These are phyloP conservation scores for Eleusine coracana DNA, from an alignment of 176 grass and related monocot genomes.

Conservation along the genomic window DNA sequence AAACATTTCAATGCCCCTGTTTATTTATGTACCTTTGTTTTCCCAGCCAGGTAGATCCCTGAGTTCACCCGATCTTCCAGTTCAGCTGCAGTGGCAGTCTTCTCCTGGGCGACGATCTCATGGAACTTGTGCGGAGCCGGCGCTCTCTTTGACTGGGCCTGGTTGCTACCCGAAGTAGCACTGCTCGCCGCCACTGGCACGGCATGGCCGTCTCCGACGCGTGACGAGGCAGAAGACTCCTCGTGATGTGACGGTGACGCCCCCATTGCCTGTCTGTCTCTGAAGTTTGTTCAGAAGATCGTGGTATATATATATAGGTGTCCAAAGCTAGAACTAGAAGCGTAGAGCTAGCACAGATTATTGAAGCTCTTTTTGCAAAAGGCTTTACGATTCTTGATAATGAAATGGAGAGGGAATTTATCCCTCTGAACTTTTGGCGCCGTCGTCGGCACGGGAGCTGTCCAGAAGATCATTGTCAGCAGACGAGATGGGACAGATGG, in stretches of 20 bases:
- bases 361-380: background rate
- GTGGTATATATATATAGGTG: constrained; percentile 9
- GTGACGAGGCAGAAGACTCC: constrained; percentile 14
- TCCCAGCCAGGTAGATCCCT: constrained; percentile 39
- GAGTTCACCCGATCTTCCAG: constrained; percentile 35
- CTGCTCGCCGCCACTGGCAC: background rate
- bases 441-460: constrained; percentile 15
- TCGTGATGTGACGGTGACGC: constrained; percentile 14
- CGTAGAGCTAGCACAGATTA: background rate
- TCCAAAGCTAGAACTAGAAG: background rate
- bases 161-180: constrained; percentile 14
- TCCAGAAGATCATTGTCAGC: constrained; percentile 19
- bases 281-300: background rate
- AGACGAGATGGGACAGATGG: background rate
- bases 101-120: constrained; percentile 36
- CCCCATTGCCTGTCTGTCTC: constrained; percentile 12
- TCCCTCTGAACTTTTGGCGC: constrained; percentile 6
- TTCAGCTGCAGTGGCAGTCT: background rate
- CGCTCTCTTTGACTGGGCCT: constrained; percentile 47
- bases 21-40: constrained; percentile 38
- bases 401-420: constrained; percentile 29
- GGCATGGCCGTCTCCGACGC: background rate
- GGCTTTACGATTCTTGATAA: background rate
- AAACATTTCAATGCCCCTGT: background rate
- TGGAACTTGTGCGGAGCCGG: constrained; percentile 47